Conservation (phyloP, 1,284 basidiomycete species). For the Moesziomyces globuligerus region DNA sequence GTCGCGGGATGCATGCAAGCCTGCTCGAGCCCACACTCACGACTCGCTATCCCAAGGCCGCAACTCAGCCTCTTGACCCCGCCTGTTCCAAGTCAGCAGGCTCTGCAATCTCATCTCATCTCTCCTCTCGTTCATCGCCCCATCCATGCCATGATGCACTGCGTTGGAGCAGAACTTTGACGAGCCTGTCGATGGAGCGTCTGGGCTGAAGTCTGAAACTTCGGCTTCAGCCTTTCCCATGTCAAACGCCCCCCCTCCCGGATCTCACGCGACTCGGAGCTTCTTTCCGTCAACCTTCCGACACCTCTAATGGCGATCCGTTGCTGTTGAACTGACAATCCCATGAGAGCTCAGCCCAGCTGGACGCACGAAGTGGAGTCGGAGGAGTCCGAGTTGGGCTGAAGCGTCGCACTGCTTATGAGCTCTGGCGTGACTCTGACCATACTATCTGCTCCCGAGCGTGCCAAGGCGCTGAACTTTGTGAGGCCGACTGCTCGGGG, state of each 20-base stretch:
- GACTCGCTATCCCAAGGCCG: background rate
- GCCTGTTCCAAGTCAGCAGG: too few relatives aligned
- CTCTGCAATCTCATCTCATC: background rate
- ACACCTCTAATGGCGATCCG: too few relatives aligned
- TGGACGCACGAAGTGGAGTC: too few relatives aligned
- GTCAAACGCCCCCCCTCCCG: background rate
- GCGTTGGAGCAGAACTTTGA: background rate
- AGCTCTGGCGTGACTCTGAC: too few relatives aligned
- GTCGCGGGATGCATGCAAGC: conserved; percentile 35
- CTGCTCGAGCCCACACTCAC: conserved; percentile 13
- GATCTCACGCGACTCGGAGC: background rate
- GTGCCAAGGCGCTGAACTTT: too few relatives aligned
- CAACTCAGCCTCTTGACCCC: background rate
- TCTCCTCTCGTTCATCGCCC: background rate
- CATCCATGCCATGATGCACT: background rate
- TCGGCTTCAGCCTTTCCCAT: background rate
- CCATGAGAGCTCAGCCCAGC: too few relatives aligned
- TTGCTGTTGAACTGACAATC: too few relatives aligned
- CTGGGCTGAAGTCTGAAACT: conserved; percentile 13
- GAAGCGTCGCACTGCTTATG: too few relatives aligned
- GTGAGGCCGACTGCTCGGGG: too few relatives aligned
- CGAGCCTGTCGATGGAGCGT: background rate
- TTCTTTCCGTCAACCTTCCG: background rate
- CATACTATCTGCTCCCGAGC: too few relatives aligned
- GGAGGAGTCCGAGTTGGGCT: too few relatives aligned